phyloP scores from a whole-genome alignment of 129 eudicot genomes.

The Smallanthus sonchifolius region DNA sequence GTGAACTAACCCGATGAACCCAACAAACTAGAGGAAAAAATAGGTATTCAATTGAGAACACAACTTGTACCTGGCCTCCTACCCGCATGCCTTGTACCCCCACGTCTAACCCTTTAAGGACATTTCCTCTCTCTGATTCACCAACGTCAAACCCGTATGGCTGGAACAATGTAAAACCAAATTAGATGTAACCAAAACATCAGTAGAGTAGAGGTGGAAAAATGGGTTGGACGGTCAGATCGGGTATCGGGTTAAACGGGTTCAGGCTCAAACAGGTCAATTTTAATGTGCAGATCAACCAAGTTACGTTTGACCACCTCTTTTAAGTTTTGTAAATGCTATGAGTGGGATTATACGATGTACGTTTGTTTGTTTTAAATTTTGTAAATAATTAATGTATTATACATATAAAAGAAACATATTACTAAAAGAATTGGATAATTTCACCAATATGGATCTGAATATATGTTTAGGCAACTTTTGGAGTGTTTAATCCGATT shows the following conservation, averaged over 20 bases:
- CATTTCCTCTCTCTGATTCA: constrained; percentile 88
- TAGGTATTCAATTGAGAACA: not conserved
- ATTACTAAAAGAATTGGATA: not conserved
- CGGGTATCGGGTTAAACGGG: not conserved
- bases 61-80: constrained; percentile 76
- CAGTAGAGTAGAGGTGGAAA: not conserved
- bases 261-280: too few species aligned
- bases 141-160: constrained; percentile 98
- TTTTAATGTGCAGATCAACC: too few species aligned
- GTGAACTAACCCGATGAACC: too few species aligned
- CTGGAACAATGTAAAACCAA: constrained; percentile 42
- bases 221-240: not conserved
- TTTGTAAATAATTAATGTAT: not conserved
- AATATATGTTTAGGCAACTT: not conserved
- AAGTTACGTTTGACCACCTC: not conserved
- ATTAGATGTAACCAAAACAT: not conserved
- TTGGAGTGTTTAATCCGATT: not conserved
- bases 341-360: too few species aligned
- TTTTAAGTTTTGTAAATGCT: not conserved
- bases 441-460: not conserved
- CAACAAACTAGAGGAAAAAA: too few species aligned
- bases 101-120: constrained; percentile 81
- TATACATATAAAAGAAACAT: not conserved
- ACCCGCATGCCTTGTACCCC: constrained; percentile 96
- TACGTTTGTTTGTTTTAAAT: too few species aligned